These are phyloP conservation scores for Yamadazyma scolyti DNA, from an alignment of 805 yeast genomes.

Conservation along the genomic window DNA sequence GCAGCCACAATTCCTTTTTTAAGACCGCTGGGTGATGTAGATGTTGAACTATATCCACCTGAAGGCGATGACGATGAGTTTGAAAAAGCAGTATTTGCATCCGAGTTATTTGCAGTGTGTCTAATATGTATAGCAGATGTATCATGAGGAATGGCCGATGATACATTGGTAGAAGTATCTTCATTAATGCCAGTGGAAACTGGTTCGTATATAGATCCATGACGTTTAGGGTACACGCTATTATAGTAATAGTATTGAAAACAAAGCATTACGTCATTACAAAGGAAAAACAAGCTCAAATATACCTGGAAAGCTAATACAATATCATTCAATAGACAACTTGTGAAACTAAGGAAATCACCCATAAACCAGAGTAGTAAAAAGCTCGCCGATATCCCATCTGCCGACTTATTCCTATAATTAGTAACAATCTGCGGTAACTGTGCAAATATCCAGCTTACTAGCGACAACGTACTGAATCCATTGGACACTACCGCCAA, in stretches of 20 bases:
- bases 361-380: constrained; percentile 64
- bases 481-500: constrained; percentile 18
- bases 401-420: constrained; percentile 57
- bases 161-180: constrained; percentile 50
- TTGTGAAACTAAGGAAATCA: constrained; percentile 50
- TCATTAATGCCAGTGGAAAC: constrained; percentile 69
- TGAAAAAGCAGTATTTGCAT: not conserved
- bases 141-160: too few species aligned
- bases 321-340: constrained; percentile 35
- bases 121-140: not conserved
- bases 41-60: constrained; percentile 15
- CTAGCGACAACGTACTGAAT: constrained; percentile 41
- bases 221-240: constrained; percentile 26
- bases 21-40: too few species aligned
- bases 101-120: not conserved
- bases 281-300: constrained; percentile 36
- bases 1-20: constrained; percentile 9
- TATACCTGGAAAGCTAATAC: constrained; percentile 37
- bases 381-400: constrained; percentile 61
- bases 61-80: too few species aligned
- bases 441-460: constrained; percentile 72
- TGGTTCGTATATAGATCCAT: constrained; percentile 51
- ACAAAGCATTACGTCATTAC: constrained; percentile 37
- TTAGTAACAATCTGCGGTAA: constrained; percentile 65
- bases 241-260: constrained; percentile 41